Conservation (phyloP, 495 filamentous ascomycete genomes). For the Tuber borchii region DNA sequence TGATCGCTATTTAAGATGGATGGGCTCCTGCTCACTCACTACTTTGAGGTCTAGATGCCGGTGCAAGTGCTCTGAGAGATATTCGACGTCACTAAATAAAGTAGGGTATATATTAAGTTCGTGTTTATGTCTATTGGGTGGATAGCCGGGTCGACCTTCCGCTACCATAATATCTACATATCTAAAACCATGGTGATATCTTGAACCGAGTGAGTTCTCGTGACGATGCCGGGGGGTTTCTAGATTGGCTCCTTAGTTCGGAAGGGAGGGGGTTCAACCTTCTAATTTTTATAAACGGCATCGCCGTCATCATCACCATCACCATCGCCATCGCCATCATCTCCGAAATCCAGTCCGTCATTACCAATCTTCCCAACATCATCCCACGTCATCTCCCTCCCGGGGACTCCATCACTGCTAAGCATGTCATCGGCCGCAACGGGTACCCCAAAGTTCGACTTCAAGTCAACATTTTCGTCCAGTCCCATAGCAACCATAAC, state of each 20-base stretch:
- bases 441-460: not conserved
- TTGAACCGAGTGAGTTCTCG: not conserved
- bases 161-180: too few relatives aligned
- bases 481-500: slow-evolving; percentile 38
- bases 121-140: too few relatives aligned
- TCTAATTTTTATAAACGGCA: not conserved
- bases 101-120: too few relatives aligned
- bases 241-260: not conserved
- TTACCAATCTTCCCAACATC: not conserved
- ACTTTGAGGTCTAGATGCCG: too few relatives aligned
- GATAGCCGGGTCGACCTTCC: not conserved
- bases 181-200: not conserved
- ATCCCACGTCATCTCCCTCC: not conserved
- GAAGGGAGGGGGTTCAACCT: not conserved
- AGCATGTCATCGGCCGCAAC: not conserved
- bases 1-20: too few relatives aligned
- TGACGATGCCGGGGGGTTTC: not conserved
- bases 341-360: not conserved
- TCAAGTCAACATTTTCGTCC: slow-evolving; percentile 7
- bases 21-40: too few relatives aligned
- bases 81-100: too few relatives aligned
- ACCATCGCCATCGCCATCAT: not conserved
- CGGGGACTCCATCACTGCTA: not conserved
- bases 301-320: not conserved
- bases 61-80: too few relatives aligned